Conservation (phyloP, 2,329 filamentous ascomycete genomes). For the Claviceps maximensis region DNA sequence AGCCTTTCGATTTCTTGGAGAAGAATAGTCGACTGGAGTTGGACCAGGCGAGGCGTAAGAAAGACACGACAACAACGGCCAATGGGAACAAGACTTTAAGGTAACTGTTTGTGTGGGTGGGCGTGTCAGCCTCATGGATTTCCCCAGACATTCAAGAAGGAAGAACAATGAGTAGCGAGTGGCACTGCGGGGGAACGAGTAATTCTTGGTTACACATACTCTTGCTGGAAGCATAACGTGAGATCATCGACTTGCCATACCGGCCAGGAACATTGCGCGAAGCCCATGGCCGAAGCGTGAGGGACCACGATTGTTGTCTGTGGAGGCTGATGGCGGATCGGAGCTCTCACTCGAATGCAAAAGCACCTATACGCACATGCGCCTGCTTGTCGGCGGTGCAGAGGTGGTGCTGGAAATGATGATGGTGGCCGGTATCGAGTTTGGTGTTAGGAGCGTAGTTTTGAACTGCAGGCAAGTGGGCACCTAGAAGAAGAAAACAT, state of each 20-base stretch:
- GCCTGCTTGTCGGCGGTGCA: slow-evolving; percentile 1
- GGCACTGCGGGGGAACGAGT: too few relatives aligned
- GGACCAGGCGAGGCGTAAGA: slow-evolving; percentile 51
- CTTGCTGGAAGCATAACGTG: slow-evolving; percentile 47
- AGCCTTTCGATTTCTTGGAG: slow-evolving; percentile 38
- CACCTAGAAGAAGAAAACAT: neutral
- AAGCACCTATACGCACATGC: neutral
- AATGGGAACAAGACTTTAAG: slow-evolving; percentile 65
- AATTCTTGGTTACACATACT: slow-evolving; percentile 39
- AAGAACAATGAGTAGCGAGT: neutral
- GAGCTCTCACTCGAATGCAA: neutral
- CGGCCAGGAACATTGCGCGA: slow-evolving; percentile 42
- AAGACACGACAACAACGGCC: slow-evolving; percentile 54
- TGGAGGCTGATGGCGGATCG: neutral
- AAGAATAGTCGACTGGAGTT: slow-evolving; percentile 38
- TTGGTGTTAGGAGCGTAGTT: neutral
- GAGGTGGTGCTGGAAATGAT: neutral
- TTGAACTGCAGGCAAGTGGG: neutral
- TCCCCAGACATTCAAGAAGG: neutral
- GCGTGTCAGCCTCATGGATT: neutral
- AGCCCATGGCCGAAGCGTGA: slow-evolving; percentile 24
- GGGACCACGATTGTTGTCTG: slow-evolving; percentile 6
- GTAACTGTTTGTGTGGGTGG: slow-evolving; percentile 15
- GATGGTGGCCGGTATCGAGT: neutral
- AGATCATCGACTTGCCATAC: slow-evolving; percentile 54